Conservation (phyloP, 108 stramenopile genomes). For the Poteriospumella lacustris region DNA sequence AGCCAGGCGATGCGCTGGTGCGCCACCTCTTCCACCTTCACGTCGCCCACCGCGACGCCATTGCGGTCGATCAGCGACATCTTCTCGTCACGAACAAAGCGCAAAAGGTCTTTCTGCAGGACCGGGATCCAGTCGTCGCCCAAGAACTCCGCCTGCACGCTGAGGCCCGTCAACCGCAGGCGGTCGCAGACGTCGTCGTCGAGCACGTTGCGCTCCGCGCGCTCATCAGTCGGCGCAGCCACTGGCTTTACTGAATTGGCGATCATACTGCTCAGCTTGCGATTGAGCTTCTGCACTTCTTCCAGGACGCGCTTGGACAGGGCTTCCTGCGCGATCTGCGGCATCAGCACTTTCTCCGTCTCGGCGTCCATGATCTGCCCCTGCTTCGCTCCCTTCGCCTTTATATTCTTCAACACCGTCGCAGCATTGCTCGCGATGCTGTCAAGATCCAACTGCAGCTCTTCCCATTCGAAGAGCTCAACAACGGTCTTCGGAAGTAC, state of each 20-base stretch:
- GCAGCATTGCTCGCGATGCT: background rate
- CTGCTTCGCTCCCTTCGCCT: background rate
- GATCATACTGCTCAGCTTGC: background rate
- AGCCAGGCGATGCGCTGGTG: constrained; percentile 38
- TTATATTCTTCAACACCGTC: background rate
- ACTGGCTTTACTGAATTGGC: background rate
- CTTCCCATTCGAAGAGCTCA: constrained; percentile 2
- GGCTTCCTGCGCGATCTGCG: constrained; percentile 27
- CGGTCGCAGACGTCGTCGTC: background rate
- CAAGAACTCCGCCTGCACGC: constrained; percentile 4
- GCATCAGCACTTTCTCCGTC: constrained; percentile 12
- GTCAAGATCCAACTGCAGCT: background rate
- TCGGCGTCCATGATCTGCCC: constrained; percentile 7
- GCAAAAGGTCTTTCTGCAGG: background rate
- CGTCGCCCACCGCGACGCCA: background rate
- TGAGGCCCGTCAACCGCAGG: background rate
- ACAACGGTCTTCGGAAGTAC: background rate
- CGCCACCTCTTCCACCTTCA: background rate
- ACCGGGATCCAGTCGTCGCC: constrained; percentile 4
- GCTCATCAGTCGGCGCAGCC: background rate
- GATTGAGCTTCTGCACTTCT: background rate
- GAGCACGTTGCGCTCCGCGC: background rate
- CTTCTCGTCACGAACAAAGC: background rate
- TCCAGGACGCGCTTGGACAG: background rate
- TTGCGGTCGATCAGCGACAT: constrained; percentile 10